These are phyloP conservation scores for Saccharomycopsis crataegensis DNA, from an alignment of 1,139 yeast genomes.

Conservation along the genomic window DNA sequence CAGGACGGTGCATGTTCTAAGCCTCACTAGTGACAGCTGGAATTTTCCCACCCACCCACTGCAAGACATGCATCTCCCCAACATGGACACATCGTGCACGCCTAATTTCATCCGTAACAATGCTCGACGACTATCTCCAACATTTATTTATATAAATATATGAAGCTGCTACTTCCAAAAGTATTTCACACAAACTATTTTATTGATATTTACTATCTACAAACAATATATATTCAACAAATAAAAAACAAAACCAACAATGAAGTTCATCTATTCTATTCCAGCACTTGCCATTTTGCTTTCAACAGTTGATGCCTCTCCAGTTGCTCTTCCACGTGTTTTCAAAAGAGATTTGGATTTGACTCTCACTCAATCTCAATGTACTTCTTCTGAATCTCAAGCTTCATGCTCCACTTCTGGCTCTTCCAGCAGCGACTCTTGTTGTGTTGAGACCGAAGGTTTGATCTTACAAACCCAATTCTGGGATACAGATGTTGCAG, in stretches of 20 bases:
- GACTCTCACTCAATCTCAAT: constrained; percentile 4
- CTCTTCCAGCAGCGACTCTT: constrained; percentile 32
- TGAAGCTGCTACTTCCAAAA: no score
- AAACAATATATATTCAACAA: not conserved
- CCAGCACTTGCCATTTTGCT: constrained; percentile 11
- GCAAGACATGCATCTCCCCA: no score
- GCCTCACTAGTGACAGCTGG: no score
- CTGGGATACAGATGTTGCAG: constrained; percentile 85
- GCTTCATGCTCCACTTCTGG: constrained; percentile 8
- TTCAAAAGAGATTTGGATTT: constrained; percentile 16
- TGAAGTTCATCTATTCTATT: constrained; percentile 8
- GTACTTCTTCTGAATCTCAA: constrained; percentile 4
- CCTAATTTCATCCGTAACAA: no score
- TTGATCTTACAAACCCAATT: constrained; percentile 87
- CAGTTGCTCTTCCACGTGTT: constrained; percentile 10
- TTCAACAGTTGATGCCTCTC: constrained; percentile 5
- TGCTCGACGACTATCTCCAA: not conserved
- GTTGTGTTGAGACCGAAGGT: constrained; percentile 72
- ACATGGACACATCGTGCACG: no score
- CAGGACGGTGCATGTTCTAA: no score
- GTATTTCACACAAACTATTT: no score
- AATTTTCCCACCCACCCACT: no score
- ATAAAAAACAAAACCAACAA: no score
- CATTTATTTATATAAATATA: not conserved
- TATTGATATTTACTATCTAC: no score